Evolutionary conservation across 1,139 yeast species (phyloP).

Genomic region (Schizosaccharomyces versatilis): DNA sequence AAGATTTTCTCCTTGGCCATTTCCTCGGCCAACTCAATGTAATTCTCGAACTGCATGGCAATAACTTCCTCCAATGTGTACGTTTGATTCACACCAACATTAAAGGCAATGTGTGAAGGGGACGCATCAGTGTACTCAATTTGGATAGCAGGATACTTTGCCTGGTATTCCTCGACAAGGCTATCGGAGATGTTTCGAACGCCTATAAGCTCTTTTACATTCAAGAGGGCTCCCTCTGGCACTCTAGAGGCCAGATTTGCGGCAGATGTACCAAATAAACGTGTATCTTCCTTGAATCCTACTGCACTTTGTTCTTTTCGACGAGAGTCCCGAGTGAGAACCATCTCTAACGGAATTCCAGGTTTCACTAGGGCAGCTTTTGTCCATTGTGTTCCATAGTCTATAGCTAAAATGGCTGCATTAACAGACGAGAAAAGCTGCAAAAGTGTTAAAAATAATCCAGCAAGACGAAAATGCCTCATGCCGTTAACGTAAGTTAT

Average conservation of each 20-base stretch:
- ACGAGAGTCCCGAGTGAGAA: conserved; percentile 74
- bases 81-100: conserved; percentile 26
- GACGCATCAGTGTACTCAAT: conserved; percentile 29
- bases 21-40: conserved; percentile 39
- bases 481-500: too few relatives aligned
- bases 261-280: conserved; percentile 63
- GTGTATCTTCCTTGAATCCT: conserved; percentile 38
- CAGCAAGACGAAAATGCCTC: too few relatives aligned
- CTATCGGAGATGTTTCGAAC: conserved; percentile 5
- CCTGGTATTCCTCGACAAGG: conserved; percentile 26
- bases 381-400: conserved; percentile 70
- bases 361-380: conserved; percentile 85
- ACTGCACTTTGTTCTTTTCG: conserved; percentile 71
- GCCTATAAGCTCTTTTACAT: conserved; percentile 54
- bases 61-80: conserved; percentile 55
- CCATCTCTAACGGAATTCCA: conserved; percentile 66
- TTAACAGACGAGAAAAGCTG: conserved; percentile 1
- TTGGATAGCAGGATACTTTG: conserved; percentile 40
- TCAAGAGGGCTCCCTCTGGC: conserved; percentile 48
- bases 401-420: conserved; percentile 66
- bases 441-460: neutral
- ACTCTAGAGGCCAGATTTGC: conserved; percentile 39
- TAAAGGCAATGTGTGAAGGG: conserved; percentile 31
- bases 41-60: conserved; percentile 60
- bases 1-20: conserved; percentile 28